Evolutionary conservation across 2,329 filamentous ascomycete genomes (phyloP).

Genomic region (Fusarium liriodendri): DNA sequence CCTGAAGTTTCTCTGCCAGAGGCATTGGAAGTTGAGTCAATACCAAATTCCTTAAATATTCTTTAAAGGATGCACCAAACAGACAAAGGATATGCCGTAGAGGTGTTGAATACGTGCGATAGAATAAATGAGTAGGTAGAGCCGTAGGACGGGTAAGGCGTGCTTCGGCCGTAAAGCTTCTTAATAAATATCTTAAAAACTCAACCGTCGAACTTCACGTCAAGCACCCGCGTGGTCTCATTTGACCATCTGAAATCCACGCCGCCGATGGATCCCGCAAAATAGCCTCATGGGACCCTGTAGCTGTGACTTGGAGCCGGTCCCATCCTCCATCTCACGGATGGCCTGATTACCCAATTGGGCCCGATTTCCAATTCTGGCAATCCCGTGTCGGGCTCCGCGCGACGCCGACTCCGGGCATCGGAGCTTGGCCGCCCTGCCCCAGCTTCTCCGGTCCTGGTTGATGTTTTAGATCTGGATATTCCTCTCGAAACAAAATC

Average conservation of each 20-base stretch:
- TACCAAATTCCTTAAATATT: background rate
- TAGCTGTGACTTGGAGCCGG: slow-evolving; percentile 10
- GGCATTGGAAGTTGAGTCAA: slow-evolving; percentile 16
- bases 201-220: background rate
- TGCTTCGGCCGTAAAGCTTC: background rate
- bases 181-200: background rate
- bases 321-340: slow-evolving; percentile 11
- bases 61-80: background rate
- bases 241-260: slow-evolving; percentile 13
- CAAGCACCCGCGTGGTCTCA: slow-evolving; percentile 10
- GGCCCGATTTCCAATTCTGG: slow-evolving; percentile 27
- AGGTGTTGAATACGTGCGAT: background rate
- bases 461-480: background rate
- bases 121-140: background rate
- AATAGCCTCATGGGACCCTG: slow-evolving; percentile 35
- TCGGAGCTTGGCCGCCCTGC: slow-evolving; percentile 27
- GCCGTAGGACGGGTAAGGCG: background rate
- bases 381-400: slow-evolving; percentile 37
- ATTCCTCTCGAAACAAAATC: background rate
- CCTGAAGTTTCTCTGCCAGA: slow-evolving; percentile 39
- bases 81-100: background rate
- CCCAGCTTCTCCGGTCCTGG: background rate
- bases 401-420: slow-evolving; percentile 34
- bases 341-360: slow-evolving; percentile 34
- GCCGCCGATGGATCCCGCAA: slow-evolving; percentile 36